Conservation (phyloP, 2,329 filamentous ascomycete species). For the Hymenoscyphus salicellus region DNA sequence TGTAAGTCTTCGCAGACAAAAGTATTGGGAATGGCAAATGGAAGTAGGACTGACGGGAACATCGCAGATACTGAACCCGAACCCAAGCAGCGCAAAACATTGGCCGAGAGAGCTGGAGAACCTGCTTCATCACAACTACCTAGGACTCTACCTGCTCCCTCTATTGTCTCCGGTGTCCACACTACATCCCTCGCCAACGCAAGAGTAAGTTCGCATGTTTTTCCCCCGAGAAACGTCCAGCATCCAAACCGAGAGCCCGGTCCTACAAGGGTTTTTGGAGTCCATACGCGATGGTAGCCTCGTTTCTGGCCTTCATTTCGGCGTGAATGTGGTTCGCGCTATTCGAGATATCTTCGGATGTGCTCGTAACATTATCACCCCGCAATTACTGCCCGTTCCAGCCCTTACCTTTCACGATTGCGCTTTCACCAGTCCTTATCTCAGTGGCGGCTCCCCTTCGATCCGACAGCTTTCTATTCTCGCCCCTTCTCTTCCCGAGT, state of each 20-base stretch:
- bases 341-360: background rate
- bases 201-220: background rate
- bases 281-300: background rate
- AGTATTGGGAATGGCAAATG: background rate
- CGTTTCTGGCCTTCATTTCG: background rate
- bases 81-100: constrained; percentile 59
- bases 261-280: background rate
- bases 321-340: background rate
- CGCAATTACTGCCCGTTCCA: background rate
- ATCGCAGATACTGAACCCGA: constrained; percentile 51
- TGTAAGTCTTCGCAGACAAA: constrained; percentile 39
- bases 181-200: constrained; percentile 1
- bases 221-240: background rate
- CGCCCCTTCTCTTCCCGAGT: background rate
- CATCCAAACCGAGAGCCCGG: background rate
- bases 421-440: background rate
- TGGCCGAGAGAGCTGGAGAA: constrained; percentile 55
- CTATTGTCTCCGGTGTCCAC: background rate
- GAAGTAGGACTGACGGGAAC: constrained; percentile 17
- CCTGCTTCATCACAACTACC: constrained; percentile 33
- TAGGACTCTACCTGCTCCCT: constrained; percentile 18
- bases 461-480: background rate
- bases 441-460: background rate
- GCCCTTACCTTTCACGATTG: background rate
- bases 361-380: background rate